Evolutionary conservation across 1,284 basidiomycete species (phyloP).

Genomic region (Fomes fomentarius): DNA sequence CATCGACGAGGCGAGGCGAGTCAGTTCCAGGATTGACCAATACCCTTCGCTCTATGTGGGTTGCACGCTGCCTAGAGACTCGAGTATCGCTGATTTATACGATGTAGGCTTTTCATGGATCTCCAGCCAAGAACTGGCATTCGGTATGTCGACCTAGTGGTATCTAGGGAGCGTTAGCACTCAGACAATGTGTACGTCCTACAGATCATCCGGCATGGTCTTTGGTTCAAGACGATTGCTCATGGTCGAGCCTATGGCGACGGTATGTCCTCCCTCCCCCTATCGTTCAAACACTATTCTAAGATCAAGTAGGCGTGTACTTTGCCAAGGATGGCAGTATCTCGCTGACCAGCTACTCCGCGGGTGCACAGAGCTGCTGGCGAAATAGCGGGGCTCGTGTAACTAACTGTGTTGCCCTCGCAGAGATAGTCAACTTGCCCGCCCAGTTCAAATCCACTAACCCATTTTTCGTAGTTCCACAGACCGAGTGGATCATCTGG

Average conservation of each 20-base stretch:
- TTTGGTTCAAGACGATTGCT: conserved; percentile 55
- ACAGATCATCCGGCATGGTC: conserved; percentile 66
- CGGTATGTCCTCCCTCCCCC: conserved; percentile 37
- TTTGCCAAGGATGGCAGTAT: conserved; percentile 57
- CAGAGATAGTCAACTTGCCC: conserved; percentile 63
- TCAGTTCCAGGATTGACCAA: conserved; percentile 40
- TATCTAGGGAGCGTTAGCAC: background rate
- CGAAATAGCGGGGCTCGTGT: conserved; percentile 47
- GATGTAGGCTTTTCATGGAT: conserved; percentile 64
- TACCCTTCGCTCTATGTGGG: conserved; percentile 62
- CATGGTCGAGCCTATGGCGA: conserved; percentile 63
- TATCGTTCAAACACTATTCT: background rate
- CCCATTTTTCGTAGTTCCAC: conserved; percentile 58
- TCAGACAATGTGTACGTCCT: background rate
- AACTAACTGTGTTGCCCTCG: conserved; percentile 54
- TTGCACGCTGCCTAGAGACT: background rate
- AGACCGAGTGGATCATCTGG: conserved; percentile 70
- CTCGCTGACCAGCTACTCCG: conserved; percentile 50
- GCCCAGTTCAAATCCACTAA: conserved; percentile 47
- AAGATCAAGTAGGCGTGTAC: conserved; percentile 52
- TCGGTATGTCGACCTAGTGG: conserved; percentile 44
- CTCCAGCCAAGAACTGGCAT: conserved; percentile 63
- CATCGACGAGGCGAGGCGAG: conserved; percentile 38
- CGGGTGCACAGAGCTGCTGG: conserved; percentile 43
- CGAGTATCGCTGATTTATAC: background rate